phyloP scores from a whole-genome alignment of 768 basidiomycete species.

The Mycena kentingensis region DNA sequence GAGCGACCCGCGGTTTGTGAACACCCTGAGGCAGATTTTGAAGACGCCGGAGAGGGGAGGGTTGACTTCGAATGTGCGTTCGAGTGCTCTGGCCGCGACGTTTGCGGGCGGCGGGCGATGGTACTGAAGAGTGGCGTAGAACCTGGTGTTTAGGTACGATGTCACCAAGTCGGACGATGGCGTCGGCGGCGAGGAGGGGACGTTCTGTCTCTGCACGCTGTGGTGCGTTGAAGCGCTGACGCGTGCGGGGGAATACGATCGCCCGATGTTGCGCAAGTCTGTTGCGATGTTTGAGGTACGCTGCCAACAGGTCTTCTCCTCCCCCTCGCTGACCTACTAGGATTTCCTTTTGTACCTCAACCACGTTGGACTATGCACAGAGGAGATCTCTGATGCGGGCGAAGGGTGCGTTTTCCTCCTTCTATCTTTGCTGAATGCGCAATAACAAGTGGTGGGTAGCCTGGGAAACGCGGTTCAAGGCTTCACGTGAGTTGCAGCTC shows the following conservation, averaged over 20 bases:
- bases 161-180: conserved; percentile 85
- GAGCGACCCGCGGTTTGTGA: conserved; percentile 85
- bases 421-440: neutral
- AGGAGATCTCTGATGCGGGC: conserved; percentile 83
- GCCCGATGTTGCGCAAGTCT: conserved; percentile 62
- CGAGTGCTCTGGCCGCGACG: neutral
- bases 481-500: conserved; percentile 65
- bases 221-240: conserved; percentile 89
- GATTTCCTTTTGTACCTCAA: conserved; percentile 83
- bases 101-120: neutral
- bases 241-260: conserved; percentile 80
- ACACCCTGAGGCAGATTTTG: conserved; percentile 81
- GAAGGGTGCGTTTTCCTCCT: conserved; percentile 62
- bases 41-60: conserved; percentile 89
- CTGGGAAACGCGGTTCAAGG: conserved; percentile 89
- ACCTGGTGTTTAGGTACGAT: conserved; percentile 89
- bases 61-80: conserved; percentile 78
- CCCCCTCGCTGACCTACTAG: conserved; percentile 31
- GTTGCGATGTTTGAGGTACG: conserved; percentile 88
- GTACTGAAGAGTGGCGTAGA: conserved; percentile 42
- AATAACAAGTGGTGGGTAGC: conserved; percentile 37
- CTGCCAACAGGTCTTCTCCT: neutral
- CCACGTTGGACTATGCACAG: conserved; percentile 84
- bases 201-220: conserved; percentile 86
- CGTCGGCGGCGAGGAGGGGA: conserved; percentile 94